Conservation (phyloP, 768 basidiomycete species). For the Hygrophoropsis aurantiaca region DNA sequence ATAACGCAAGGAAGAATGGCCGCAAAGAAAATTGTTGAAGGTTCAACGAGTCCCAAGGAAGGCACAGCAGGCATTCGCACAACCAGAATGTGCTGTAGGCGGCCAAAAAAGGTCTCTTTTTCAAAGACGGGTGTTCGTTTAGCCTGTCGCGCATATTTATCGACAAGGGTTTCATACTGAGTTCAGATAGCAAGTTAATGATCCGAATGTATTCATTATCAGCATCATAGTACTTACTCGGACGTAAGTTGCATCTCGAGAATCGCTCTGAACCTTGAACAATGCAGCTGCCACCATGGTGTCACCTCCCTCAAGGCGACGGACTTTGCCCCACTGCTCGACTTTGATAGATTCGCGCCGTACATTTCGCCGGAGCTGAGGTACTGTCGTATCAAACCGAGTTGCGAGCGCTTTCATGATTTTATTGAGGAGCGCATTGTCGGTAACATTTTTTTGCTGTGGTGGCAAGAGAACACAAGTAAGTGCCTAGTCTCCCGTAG, state of each 20-base stretch:
- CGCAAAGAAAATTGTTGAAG: not conserved
- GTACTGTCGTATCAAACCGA: too few relatives aligned
- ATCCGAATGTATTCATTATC: not conserved
- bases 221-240: not conserved
- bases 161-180: not conserved
- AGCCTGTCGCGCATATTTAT: not conserved
- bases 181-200: not conserved
- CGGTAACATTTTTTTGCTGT: too few relatives aligned
- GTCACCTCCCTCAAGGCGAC: constrained; percentile 1
- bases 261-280: not conserved
- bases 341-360: too few relatives aligned
- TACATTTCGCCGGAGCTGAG: too few relatives aligned
- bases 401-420: too few relatives aligned
- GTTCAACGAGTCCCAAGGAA: not conserved
- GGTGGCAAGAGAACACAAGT: too few relatives aligned
- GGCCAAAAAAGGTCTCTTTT: too few relatives aligned
- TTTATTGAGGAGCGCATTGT: too few relatives aligned
- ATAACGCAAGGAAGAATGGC: too few relatives aligned
- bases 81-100: not conserved
- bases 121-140: too few relatives aligned
- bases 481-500: too few relatives aligned
- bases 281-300: not conserved
- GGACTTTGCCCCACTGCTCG: constrained; percentile 1
- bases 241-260: not conserved
- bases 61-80: not conserved